Evolutionary conservation across 306 rosid species (phyloP), one percentile per base, ranked within the genome.

Genomic region (Urtica urens): DNA sequence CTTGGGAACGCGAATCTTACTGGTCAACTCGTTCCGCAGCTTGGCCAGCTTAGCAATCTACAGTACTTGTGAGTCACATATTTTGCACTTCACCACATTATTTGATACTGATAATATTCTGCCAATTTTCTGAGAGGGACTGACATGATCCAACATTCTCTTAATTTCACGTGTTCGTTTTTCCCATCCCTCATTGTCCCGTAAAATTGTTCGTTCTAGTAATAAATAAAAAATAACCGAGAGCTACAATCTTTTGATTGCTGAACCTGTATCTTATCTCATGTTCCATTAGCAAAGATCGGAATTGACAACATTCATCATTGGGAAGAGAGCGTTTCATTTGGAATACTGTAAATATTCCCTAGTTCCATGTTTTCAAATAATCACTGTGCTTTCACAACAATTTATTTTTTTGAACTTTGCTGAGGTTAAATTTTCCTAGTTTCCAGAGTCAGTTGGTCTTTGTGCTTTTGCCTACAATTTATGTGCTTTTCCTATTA

Each of bases 1-100:
- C 96, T 90, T 55, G 96, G 95, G 59, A 90, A 81, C 73, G 99
- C 99, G 42, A 82, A 81, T 37, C 87, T 90, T 57, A 64, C 92
- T 17, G 96, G 99, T 63, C 41, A 14, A 53, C 66, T 90, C 67
- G 99, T 79, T 60, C 19, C 81, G 21, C 71, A 77, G 38, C 99
- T 90, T 50, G 96, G 99, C 5, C 67, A 63, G 60, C 93, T 90
- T 39, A 0, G 40, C 37, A 79, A 72, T 60, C 77, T 90, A 55
- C 96, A 90, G 70, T 90, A 90, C 82, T 73, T 90, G 99, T 90
- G 74, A 81, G 96, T 63, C 26, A 16, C 55, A 14, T 51, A 28
- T 55, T n/a, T n/a, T n/a, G n/a, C n/a, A n/a, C n/a, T n/a, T n/a
- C n/a, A n/a, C n/a, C n/a, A n/a, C n/a, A n/a, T n/a, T n/a, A n/a